Base-by-base conservation (phyloP, 768 basidiomycete species). In the Auricularia sp. region DNA sequence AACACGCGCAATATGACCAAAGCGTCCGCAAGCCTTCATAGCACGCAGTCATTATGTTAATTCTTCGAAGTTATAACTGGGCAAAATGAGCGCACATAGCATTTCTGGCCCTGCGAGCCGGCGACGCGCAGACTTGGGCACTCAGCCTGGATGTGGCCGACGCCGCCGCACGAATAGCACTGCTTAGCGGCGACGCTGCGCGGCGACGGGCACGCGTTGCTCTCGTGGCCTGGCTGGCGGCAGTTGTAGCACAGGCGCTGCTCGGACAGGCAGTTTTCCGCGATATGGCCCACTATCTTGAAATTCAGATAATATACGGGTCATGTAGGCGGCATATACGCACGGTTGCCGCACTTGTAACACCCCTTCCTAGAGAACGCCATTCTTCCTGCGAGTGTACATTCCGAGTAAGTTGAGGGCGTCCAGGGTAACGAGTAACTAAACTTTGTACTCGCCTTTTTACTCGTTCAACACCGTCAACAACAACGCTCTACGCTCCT, bases 171-270 rank as follows among this genome's bases (percentile, higher is more conserved):
- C 45, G 88, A 89, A 75, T 94, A 96, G 74, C 94, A 96, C 75
- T 95, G 92, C 77, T 93, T 94, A 36, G 89, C 85, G 62, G 89
- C 83, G 56, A 88, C 88, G 47, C 85, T 88, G 67, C 91, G 84
- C 45, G 93, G 92, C 69, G 85, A 85, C 47, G 92, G 89, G 74
- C 94, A 95, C 64, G 89, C 85, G 64, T 90, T 87, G 21, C 90
- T 92, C 76, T 95, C 93, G 70, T 95, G 94, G 47, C 94, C 94
- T n/a, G 92, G 89, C 74, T 94, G 90, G 69, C 91, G 87, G 75
- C 94, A 96, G 74, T 95, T 96, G 79, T 94, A 96, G 78, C 94
- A 96, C 66, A 96, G 83, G 70, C 92, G 85, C 74, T 90, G 85
- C 71, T 90, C 89, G 68, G 90, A 91, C 58, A 91, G 83, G 74